Evolutionary conservation across 108 stramenopile genomes (phyloP).

Genomic region (Epipyxis sp.): DNA sequence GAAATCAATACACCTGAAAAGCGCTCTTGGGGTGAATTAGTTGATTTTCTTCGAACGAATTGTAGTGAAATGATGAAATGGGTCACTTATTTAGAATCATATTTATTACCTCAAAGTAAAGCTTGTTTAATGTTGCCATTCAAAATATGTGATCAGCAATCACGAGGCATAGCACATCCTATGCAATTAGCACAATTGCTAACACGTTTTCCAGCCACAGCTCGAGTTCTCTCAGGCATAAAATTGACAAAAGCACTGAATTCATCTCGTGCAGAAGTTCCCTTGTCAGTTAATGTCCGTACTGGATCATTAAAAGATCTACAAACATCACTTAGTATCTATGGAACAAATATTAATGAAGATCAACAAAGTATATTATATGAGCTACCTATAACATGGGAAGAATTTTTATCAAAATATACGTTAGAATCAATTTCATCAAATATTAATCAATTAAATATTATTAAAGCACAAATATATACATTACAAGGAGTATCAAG

Average conservation of each 20-base stretch:
- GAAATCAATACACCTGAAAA: background rate
- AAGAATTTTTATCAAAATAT: background rate
- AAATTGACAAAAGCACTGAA: background rate
- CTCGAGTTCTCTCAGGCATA: background rate
- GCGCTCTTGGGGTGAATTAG: slow-evolving; percentile 12
- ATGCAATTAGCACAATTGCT: background rate
- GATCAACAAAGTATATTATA: background rate
- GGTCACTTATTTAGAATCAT: background rate
- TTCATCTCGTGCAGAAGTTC: background rate
- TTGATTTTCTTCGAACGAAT: slow-evolving; percentile 19
- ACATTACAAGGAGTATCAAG: slow-evolving; percentile 2
- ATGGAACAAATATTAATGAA: background rate
- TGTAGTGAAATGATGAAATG: background rate
- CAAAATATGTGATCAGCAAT: background rate
- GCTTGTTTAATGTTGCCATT: slow-evolving; percentile 11
- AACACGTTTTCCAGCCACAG: background rate
- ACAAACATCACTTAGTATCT: background rate
- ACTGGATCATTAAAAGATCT: background rate
- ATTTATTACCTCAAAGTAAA: slow-evolving; percentile 19
- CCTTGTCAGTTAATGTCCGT: background rate
- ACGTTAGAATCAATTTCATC: background rate
- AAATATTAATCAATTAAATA: slow-evolving; percentile 3
- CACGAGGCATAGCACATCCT: slow-evolving; percentile 13
- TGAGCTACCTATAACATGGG: background rate
- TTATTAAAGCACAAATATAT: background rate